phyloP scores from a whole-genome alignment of 495 filamentous ascomycete species.

The Pyrenula massariospora region DNA sequence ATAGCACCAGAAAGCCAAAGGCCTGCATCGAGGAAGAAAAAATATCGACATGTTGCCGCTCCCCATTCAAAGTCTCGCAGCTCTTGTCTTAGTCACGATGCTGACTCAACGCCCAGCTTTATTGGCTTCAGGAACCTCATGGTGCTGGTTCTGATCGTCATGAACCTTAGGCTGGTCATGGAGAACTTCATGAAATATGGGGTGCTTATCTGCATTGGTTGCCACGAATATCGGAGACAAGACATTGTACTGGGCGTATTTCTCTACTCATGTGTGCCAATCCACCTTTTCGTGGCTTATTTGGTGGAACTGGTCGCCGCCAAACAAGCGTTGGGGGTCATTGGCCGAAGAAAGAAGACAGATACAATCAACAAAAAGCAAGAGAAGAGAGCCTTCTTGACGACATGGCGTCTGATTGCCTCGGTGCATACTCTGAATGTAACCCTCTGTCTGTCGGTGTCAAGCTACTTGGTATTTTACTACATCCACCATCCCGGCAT shows the following conservation, averaged over 20 bases:
- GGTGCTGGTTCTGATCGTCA: slow-evolving; percentile 78
- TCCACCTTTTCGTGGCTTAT: slow-evolving; percentile 80
- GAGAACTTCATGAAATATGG: slow-evolving; percentile 98
- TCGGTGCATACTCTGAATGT: slow-evolving; percentile 71
- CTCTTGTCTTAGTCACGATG: slow-evolving; percentile 79
- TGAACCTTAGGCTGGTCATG: slow-evolving; percentile 79
- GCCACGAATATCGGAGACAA: slow-evolving; percentile 73
- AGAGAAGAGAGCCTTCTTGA: slow-evolving; percentile 41
- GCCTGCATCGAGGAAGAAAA: slow-evolving; percentile 25
- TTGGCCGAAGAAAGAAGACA: slow-evolving; percentile 49
- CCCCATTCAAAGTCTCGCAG: slow-evolving; percentile 60
- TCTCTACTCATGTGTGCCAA: slow-evolving; percentile 76
- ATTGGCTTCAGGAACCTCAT: slow-evolving; percentile 91
- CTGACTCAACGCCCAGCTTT: slow-evolving; percentile 62
- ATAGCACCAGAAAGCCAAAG: background rate
- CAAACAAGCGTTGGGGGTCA: slow-evolving; percentile 53
- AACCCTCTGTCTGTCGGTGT: slow-evolving; percentile 64
- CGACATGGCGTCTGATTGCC: slow-evolving; percentile 68
- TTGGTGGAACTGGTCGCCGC: slow-evolving; percentile 76
- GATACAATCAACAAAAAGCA: slow-evolving; percentile 33
- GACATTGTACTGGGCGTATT: slow-evolving; percentile 65
- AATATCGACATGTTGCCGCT: slow-evolving; percentile 82
- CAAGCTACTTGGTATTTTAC: slow-evolving; percentile 79
- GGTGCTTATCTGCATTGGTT: slow-evolving; percentile 81
- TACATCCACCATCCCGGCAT: slow-evolving; percentile 87